These are phyloP conservation scores for Mycena haematopus DNA, from an alignment of 768 basidiomycete genomes.

Conservation along the genomic window DNA sequence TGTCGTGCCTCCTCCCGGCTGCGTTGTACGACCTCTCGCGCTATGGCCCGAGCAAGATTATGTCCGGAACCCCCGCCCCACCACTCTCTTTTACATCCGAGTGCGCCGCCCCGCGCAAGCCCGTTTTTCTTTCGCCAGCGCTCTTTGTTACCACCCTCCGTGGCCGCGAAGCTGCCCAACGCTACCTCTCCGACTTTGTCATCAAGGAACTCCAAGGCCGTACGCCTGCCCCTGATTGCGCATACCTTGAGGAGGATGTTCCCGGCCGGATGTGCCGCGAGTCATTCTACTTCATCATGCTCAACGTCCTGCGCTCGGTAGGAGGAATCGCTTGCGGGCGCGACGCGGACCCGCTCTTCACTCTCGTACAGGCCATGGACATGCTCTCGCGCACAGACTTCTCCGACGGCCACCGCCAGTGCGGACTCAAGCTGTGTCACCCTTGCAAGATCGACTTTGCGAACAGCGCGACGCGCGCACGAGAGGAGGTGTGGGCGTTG, in stretches of 20 bases:
- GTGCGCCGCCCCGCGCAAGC: slow-evolving; percentile 21
- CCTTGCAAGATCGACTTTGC: slow-evolving; percentile 57
- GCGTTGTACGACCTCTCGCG: slow-evolving; percentile 79
- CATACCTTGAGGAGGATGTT: slow-evolving; percentile 44
- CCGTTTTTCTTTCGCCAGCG: slow-evolving; percentile 38
- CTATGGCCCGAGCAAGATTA: slow-evolving; percentile 74
- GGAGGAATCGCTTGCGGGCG: slow-evolving; percentile 75
- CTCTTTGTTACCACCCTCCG: slow-evolving; percentile 53
- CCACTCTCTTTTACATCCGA: slow-evolving; percentile 40
- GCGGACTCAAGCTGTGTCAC: slow-evolving; percentile 61
- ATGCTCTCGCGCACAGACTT: slow-evolving; percentile 79
- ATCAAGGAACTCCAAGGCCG: slow-evolving; percentile 58
- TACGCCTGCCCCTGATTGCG: slow-evolving; percentile 54
- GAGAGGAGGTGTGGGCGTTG: slow-evolving; percentile 66
- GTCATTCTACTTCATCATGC: slow-evolving; percentile 78
- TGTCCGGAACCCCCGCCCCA: slow-evolving; percentile 53
- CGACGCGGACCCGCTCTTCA: slow-evolving; percentile 77
- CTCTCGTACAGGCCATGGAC: slow-evolving; percentile 69
- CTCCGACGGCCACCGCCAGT: slow-evolving; percentile 61
- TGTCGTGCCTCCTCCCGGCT: slow-evolving; percentile 64
- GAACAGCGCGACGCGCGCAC: slow-evolving; percentile 44
- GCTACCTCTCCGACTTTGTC: slow-evolving; percentile 68
- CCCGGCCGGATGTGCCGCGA: slow-evolving; percentile 58
- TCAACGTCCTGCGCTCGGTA: slow-evolving; percentile 73
- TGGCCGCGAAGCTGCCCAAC: slow-evolving; percentile 71